These are phyloP conservation scores for Syzygium grande DNA, from an alignment of 345 rosid species.

Conservation along the genomic window DNA sequence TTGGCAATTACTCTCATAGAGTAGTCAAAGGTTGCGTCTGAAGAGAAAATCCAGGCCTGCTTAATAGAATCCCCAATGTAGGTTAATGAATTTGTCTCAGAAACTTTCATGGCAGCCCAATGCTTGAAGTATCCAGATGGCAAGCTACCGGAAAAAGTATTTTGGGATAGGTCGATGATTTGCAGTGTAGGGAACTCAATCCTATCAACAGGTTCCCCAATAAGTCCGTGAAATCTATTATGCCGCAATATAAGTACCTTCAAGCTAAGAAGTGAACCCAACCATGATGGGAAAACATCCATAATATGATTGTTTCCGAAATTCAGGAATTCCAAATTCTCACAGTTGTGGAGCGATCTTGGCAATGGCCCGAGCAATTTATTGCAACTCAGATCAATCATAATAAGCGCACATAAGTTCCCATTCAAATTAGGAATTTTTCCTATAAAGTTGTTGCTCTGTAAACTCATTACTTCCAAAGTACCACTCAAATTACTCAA, in stretches of 20 bases:
- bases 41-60: no score
- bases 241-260: not conserved
- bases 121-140: not conserved
- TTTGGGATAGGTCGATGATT: conserved; percentile 1
- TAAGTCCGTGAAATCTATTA: conserved; percentile 3
- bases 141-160: conserved; percentile 1
- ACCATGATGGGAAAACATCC: conserved; percentile 5
- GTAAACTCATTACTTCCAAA: not conserved
- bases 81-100: not conserved
- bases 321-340: not conserved
- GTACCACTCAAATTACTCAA: not conserved
- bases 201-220: not conserved
- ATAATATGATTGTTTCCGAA: not conserved
- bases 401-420: not conserved
- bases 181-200: not conserved
- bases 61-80: not conserved
- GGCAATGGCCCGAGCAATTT: conserved; percentile 4
- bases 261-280: not conserved
- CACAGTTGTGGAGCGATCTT: not conserved
- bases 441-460: conserved; percentile 8
- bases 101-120: not conserved
- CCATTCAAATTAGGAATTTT: not conserved
- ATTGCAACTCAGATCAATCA: conserved; percentile 10
- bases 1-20: no score
- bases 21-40: no score